These are phyloP conservation scores for Lactarius indigo DNA, from an alignment of 768 basidiomycete genomes.

Conservation along the genomic window DNA sequence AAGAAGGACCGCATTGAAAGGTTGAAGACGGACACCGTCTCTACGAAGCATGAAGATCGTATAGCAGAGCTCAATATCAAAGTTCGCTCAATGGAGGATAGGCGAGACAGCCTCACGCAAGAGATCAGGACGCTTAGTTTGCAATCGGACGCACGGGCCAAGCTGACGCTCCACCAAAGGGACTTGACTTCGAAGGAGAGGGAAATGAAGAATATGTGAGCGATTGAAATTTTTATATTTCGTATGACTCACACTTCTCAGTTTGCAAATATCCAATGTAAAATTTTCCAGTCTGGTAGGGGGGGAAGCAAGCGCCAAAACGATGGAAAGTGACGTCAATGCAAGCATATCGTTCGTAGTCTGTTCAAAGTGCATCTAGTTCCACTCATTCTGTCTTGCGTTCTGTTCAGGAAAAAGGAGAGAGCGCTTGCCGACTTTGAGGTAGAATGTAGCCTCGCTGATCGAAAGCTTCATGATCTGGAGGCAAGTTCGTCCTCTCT, in stretches of 20 bases:
- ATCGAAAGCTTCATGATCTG: constrained; percentile 56
- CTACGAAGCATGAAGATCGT: constrained; percentile 62
- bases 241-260: constrained; percentile 32
- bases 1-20: constrained; percentile 60
- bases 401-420: constrained; percentile 59
- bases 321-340: constrained; percentile 73
- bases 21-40: constrained; percentile 53
- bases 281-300: constrained; percentile 69
- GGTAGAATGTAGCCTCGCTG: constrained; percentile 41
- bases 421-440: constrained; percentile 51
- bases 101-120: constrained; percentile 60
- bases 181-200: constrained; percentile 62
- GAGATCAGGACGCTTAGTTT: constrained; percentile 70
- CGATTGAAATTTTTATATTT: constrained; percentile 19
- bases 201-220: constrained; percentile 69
- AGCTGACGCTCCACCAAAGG: constrained; percentile 65
- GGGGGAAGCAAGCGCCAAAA: constrained; percentile 52
- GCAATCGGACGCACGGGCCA: constrained; percentile 80
- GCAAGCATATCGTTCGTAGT: constrained; percentile 50
- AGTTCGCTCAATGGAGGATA: constrained; percentile 60
- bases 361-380: not conserved
- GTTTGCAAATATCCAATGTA: constrained; percentile 56
- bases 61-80: constrained; percentile 52
- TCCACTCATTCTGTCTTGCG: constrained; percentile 37
- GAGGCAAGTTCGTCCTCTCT: constrained; percentile 60